Evolutionary conservation across 2,329 filamentous ascomycete species (phyloP), one percentile per base, ranked within the genome.

Genomic region (Teratosphaeria nubilosa): DNA sequence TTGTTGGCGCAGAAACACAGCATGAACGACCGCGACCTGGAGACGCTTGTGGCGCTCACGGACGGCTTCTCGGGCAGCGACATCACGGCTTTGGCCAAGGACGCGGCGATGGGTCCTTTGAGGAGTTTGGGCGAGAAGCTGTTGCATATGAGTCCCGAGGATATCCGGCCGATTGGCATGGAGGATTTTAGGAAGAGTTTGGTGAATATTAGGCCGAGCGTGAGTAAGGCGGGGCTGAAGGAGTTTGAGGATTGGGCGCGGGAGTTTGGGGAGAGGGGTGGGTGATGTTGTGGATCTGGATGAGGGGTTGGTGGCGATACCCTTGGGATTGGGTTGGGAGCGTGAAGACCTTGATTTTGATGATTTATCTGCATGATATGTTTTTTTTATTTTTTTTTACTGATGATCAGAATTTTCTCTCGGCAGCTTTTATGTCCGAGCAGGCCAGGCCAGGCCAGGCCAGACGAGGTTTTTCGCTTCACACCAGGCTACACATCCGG

Each of bases 41-140:
- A 84, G 54, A 78, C 77, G 53, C 74, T 99, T 37, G 89, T 97
- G n/a, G 73, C 76, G 58, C 73, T 94, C 56, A 97, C 94, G 51
- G 89, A 96, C 66, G 90, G 91, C 92, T 99, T 96, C 75, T 96
- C 91, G 9, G 94, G 94, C 51, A 96, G 91, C 1, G 94, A 99
- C 69, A 96, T 99, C 64, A 97, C 94, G 24, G 91, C 94, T 1
- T 78, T 99, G 9, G 94, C 94, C 7, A 99, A 99, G 74, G 94
- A 99, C 70, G 94, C 94, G 9, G 94, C 94, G 2, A 99, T 99
- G 94, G 92, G 94, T 0, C 94, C 94, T 0, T 77, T 99, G 13
- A 84, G 94, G 32, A 92, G 90, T 56, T 78, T 97, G 2, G 94
- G 94, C 27, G 94, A 97, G 71, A 90, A 88, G 48, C 77, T 99